phyloP scores from a whole-genome alignment of 768 basidiomycete species.

The Hemileccinum impolitum region DNA sequence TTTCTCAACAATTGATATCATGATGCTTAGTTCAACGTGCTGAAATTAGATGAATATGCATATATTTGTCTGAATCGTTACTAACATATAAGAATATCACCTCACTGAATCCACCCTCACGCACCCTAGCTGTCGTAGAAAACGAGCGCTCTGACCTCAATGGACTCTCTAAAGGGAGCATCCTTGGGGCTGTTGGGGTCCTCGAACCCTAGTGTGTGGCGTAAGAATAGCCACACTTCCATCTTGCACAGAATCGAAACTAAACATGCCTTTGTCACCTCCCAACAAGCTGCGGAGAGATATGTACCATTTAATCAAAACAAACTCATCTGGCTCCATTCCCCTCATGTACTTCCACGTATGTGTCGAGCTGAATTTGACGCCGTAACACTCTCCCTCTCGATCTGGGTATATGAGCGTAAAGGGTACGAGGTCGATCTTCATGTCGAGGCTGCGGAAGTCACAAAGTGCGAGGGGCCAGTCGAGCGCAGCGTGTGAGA shows the following conservation, averaged over 20 bases:
- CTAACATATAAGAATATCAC: too few relatives aligned
- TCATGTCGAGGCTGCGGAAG: conserved; percentile 38
- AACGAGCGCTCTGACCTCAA: conserved; percentile 35
- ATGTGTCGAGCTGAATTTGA: conserved; percentile 38
- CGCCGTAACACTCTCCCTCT: conserved; percentile 42
- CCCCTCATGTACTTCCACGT: conserved; percentile 46
- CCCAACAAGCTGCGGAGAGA: not conserved
- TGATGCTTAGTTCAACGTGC: too few relatives aligned
- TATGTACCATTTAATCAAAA: conserved; percentile 47
- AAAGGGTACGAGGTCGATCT: conserved; percentile 37
- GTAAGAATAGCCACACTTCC: conserved; percentile 31
- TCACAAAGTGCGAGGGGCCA: conserved; percentile 50
- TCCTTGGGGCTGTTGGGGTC: conserved; percentile 34
- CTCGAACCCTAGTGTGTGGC: conserved; percentile 34
- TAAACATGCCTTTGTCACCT: conserved; percentile 3
- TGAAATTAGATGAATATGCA: too few relatives aligned
- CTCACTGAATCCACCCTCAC: not conserved
- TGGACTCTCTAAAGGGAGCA: conserved; percentile 31
- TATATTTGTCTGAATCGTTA: too few relatives aligned
- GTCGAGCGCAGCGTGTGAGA: conserved; percentile 41
- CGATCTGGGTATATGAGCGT: conserved; percentile 40
- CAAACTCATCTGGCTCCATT: conserved; percentile 43
- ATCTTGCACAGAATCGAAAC: conserved; percentile 35
- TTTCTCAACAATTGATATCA: too few relatives aligned
- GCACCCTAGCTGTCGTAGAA: conserved; percentile 29